Base-by-base conservation (phyloP, 192 early-diverging fungal genomes). In the Oehlia diaphana region DNA sequence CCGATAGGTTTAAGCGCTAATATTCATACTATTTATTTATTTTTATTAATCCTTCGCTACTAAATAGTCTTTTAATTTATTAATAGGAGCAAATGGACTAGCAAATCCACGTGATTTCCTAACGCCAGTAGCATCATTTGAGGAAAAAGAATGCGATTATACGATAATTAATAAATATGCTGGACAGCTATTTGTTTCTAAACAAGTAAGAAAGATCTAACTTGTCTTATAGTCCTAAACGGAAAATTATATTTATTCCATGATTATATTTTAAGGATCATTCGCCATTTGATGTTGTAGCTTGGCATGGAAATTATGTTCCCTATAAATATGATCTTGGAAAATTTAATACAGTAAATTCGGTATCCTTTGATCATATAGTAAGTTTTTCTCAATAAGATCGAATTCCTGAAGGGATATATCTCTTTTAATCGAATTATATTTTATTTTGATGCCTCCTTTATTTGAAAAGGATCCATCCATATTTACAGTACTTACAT, bases 271-370 rank as follows among this genome's bases (percentile, higher is more conserved):
- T 42, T 28, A 79, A 91, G 87, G 78, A 89, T 68, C 96, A 99
- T 83, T 94, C 92, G 23, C 95, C 96, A 9, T 99, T 95, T 77
- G 95, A 99, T 82, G 96, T 99, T 2, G 96, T 98, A 35, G 97
- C 96, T 14, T 99, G 97, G 95, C 95, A 98, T 83, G 97, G 97
- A 58, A 99, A 99, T 89, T 99, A 97, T 83, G 93, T 91, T 10
- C 97, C 97, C 1, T 98, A 89, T 90, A 97, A 96, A 84, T 97
- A 97, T 83, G 90, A 96, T 83, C 87, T 97, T 74, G 88, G 88
- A 35, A 85, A 90, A 64, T 98, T 98, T 87, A 92, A 89, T 80
- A 92, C 89, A 63, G 85, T 98, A 79, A 94, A 94, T 82, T 95
- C 95, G 9, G 94, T 97, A 26, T 93, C 95, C 1, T 96, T 87